Conservation (phyloP, 2,329 filamentous ascomycete species). For the Xylariales sp. region DNA sequence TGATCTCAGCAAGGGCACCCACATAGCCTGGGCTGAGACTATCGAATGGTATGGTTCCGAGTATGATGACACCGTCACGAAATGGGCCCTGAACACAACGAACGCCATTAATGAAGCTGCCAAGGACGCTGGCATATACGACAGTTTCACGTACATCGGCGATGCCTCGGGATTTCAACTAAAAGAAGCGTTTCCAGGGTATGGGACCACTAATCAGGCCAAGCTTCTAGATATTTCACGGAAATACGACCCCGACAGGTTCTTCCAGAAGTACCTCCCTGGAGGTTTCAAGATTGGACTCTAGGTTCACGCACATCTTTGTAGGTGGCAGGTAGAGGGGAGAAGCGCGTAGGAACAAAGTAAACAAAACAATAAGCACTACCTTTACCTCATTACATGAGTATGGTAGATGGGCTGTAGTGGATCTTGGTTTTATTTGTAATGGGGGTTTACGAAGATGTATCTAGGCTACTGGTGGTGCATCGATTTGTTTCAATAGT, state of each 20-base stretch:
- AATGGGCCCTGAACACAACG: slow-evolving; percentile 13
- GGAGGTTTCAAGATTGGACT: slow-evolving; percentile 9
- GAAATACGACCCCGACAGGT: slow-evolving; percentile 18
- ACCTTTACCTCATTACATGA: too few relatives aligned
- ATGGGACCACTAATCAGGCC: slow-evolving; percentile 27
- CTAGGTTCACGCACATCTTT: too few relatives aligned
- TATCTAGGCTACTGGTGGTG: too few relatives aligned
- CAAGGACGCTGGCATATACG: slow-evolving; percentile 25
- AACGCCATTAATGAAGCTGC: slow-evolving; percentile 16
- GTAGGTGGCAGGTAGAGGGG: too few relatives aligned
- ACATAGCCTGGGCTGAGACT: slow-evolving; percentile 15
- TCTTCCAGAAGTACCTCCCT: slow-evolving; percentile 7
- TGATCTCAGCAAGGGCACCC: slow-evolving; percentile 24
- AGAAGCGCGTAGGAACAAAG: too few relatives aligned
- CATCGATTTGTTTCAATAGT: too few relatives aligned
- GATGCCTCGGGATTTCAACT: slow-evolving; percentile 31
- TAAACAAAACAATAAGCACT: too few relatives aligned
- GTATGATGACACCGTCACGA: slow-evolving; percentile 22
- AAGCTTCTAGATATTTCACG: slow-evolving; percentile 15
- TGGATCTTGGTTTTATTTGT: too few relatives aligned
- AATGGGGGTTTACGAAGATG: too few relatives aligned
- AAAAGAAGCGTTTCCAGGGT: slow-evolving; percentile 26
- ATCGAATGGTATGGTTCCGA: slow-evolving; percentile 14
- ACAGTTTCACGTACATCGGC: slow-evolving; percentile 35
- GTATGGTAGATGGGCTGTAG: too few relatives aligned